phyloP scores from a whole-genome alignment of 2,329 filamentous ascomycete species.

The Phaeophleospora eucalypticola region DNA sequence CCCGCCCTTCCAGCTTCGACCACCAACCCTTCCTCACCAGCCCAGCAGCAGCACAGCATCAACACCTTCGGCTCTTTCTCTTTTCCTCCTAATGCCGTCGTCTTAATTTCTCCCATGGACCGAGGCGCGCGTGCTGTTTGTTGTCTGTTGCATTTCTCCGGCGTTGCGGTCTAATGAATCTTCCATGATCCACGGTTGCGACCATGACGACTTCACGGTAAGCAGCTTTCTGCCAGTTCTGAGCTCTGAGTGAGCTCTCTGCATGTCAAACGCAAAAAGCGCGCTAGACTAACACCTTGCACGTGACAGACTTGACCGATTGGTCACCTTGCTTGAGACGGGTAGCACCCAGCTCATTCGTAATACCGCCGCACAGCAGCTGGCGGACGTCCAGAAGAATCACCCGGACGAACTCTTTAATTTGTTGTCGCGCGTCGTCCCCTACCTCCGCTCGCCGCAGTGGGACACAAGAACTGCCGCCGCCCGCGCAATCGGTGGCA shows the following conservation, averaged over 20 bases:
- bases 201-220: constrained; percentile 27
- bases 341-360: constrained; percentile 94
- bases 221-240: constrained; percentile 3
- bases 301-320: constrained; percentile 35
- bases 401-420: constrained; percentile 98
- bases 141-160: background rate
- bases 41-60: background rate
- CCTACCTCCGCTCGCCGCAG: constrained; percentile 88
- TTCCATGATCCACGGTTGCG: constrained; percentile 1
- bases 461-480: constrained; percentile 96
- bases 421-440: constrained; percentile 86
- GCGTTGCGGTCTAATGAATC: constrained; percentile 1
- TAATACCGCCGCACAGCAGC: constrained; percentile 92
- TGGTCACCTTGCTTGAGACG: constrained; percentile 82
- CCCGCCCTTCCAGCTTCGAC: too few species aligned
- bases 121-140: background rate
- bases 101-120: background rate
- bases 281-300: constrained; percentile 15
- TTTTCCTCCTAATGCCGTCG: background rate
- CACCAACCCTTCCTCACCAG: background rate
- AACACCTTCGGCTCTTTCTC: background rate
- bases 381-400: constrained; percentile 96
- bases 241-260: background rate
- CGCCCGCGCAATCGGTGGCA: constrained; percentile 89
- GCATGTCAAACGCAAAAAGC: too few species aligned